Evolutionary conservation across 345 rosid genomes (phyloP).

Genomic region (Corchorus olitorius): DNA sequence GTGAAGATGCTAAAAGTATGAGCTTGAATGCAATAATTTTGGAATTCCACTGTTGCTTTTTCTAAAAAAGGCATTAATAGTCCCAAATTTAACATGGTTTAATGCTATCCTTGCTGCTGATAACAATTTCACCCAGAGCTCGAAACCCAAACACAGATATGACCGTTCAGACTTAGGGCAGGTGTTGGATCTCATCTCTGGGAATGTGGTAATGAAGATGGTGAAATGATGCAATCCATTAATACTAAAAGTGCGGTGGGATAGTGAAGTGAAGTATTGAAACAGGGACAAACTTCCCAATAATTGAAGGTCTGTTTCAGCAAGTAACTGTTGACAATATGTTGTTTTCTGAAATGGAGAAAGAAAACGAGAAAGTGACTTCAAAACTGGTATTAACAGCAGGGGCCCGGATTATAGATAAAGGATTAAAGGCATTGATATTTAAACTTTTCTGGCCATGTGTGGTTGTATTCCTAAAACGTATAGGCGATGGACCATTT

Average conservation of each 20-base stretch:
- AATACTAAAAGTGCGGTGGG: background rate
- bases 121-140: background rate
- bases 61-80: background rate
- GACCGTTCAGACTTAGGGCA: background rate
- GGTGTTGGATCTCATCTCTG: background rate
- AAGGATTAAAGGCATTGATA: too few relatives aligned
- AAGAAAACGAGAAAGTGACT: too few relatives aligned
- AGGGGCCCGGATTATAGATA: too few relatives aligned
- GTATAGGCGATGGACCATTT: too few relatives aligned
- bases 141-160: background rate
- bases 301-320: too few relatives aligned
- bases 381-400: too few relatives aligned
- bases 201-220: background rate
- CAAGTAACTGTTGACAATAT: too few relatives aligned
- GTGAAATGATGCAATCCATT: background rate
- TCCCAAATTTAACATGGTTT: background rate
- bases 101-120: too few relatives aligned
- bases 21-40: conserved; percentile 14
- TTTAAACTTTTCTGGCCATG: too few relatives aligned
- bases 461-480: too few relatives aligned
- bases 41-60: background rate
- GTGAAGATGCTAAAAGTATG: background rate
- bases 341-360: too few relatives aligned
- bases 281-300: background rate
- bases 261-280: background rate